These are phyloP conservation scores for Neoscytalidium dimidiatum DNA, from an alignment of 2,329 filamentous ascomycete genomes.

Conservation along the genomic window DNA sequence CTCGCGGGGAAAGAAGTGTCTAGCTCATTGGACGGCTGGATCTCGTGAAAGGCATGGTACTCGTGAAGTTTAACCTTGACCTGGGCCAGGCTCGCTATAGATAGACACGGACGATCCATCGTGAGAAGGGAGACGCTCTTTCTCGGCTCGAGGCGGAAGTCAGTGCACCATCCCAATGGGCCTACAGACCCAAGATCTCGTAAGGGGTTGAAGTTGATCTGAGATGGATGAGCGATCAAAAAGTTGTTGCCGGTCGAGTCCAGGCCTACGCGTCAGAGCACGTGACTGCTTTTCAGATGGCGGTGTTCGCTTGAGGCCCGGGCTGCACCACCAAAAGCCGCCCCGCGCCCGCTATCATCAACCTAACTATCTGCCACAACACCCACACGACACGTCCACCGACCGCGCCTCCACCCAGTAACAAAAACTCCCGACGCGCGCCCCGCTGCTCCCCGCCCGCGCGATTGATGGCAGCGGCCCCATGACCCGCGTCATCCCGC, in stretches of 20 bases:
- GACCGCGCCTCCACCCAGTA: neutral
- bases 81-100: neutral
- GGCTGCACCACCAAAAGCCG: constrained; percentile 17
- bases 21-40: neutral
- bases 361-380: constrained; percentile 14
- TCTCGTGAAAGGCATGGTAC: neutral
- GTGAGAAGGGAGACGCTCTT: neutral
- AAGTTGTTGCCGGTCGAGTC: neutral
- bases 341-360: constrained; percentile 18
- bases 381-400: constrained; percentile 3
- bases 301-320: constrained; percentile 12
- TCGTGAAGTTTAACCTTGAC: neutral
- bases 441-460: neutral
- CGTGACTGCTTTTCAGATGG: neutral
- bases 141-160: neutral
- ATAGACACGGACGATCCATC: neutral
- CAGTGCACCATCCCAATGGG: neutral
- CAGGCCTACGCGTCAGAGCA: neutral
- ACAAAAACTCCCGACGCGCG: neutral
- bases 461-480: constrained; percentile 19
- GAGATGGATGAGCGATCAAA: neutral
- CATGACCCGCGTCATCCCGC: constrained; percentile 15
- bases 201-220: neutral
- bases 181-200: neutral
- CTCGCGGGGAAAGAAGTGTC: neutral